phyloP scores from a whole-genome alignment of 805 yeast species.

The Wickerhamiella siamensis region DNA sequence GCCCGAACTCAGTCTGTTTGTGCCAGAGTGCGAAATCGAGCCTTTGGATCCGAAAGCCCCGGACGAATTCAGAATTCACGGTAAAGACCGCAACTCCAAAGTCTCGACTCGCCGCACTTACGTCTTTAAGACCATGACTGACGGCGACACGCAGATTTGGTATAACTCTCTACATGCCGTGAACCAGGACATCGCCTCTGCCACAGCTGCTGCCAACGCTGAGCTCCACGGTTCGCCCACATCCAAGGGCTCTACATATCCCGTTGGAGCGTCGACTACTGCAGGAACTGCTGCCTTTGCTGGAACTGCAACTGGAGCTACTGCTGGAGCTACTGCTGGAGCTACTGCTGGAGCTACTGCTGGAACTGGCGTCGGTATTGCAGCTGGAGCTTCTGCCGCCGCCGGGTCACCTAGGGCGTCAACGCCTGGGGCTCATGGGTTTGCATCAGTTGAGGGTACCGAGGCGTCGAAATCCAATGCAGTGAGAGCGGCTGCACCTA shows the following conservation, averaged over 20 bases:
- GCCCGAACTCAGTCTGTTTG: constrained; percentile 33
- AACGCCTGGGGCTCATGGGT: too few species aligned
- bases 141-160: constrained; percentile 35
- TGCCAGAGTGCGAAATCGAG: constrained; percentile 35
- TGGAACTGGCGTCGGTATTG: neutral
- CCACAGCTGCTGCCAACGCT: neutral
- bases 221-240: constrained; percentile 7
- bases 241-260: neutral
- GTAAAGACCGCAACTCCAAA: constrained; percentile 29
- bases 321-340: constrained; percentile 9
- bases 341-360: neutral
- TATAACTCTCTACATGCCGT: constrained; percentile 25
- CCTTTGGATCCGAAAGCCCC: constrained; percentile 23
- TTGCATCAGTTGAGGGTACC: too few species aligned
- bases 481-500: neutral
- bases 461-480: too few species aligned
- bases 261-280: constrained; percentile 8
- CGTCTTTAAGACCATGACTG: constrained; percentile 31
- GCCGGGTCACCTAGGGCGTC: too few species aligned
- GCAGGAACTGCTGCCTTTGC: neutral
- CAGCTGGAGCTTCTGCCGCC: too few species aligned
- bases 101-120: constrained; percentile 25
- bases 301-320: constrained; percentile 7
- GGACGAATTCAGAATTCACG: constrained; percentile 30
- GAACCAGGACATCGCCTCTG: constrained; percentile 9